phyloP scores from a whole-genome alignment of 345 rosid genomes.

The sweet orange (Citrus sinensis) region DVS_A1.0 CM039167.1:8955001-8955500 shows the following conservation, averaged over 20 bases:
- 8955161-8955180: background rate
- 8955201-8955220: background rate
- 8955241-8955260: background rate
- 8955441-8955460: background rate
- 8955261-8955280: background rate
- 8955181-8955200: background rate
- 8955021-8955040: background rate
- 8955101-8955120: background rate
- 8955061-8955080: too few species aligned
- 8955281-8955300: background rate
- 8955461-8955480: background rate
- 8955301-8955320: background rate
- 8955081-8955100: too few species aligned
- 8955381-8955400: background rate
- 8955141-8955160: background rate
- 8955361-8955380: conserved; percentile 44
- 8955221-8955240: background rate
- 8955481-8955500: conserved; percentile 14
- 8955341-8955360: conserved; percentile 26
- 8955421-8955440: background rate
- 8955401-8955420: background rate
- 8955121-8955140: background rate
- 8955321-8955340: conserved; percentile 32
- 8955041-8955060: background rate
- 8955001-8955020: background rate